A percentile compares a stretch with the other conserved stretches of the same genome.
Evolutionary conservation across 768 basidiomycete genomes (phyloP).

Genomic region (Rhodosporidiobolus odoratus): DNA sequence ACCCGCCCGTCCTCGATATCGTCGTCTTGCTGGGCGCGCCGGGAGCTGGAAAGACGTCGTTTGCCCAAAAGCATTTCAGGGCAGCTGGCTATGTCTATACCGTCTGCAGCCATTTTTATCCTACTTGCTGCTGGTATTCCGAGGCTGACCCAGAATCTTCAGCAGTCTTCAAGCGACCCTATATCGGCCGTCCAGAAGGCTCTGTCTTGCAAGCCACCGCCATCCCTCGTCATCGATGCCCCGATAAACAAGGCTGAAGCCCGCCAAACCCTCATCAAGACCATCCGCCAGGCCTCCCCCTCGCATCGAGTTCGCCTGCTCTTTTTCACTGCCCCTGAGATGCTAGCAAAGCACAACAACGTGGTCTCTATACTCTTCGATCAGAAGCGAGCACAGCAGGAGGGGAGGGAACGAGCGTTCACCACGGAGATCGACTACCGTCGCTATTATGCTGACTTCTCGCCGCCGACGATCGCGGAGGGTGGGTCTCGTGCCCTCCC

Average conservation of each 20-base stretch:
- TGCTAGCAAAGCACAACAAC: slow-evolving; percentile 88
- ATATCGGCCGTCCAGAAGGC: slow-evolving; percentile 52
- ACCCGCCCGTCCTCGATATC: background rate
- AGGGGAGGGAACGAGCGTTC: background rate
- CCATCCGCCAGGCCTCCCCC: slow-evolving; percentile 41
- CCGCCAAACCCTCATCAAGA: slow-evolving; percentile 62
- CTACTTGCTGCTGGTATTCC: no score
- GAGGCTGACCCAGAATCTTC: background rate
- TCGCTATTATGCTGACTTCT: slow-evolving; percentile 44
- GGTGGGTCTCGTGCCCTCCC: background rate
- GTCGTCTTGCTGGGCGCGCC: background rate
- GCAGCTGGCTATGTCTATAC: no score
- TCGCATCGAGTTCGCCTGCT: slow-evolving; percentile 56
- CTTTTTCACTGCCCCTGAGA: slow-evolving; percentile 63
- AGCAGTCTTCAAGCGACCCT: slow-evolving; percentile 58
- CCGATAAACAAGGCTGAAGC: slow-evolving; percentile 71
- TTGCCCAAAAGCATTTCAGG: no score
- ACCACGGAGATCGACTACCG: slow-evolving; percentile 33
- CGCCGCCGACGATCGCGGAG: slow-evolving; percentile 64
- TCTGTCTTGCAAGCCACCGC: background rate
- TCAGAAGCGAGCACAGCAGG: background rate
- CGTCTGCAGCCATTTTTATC: no score
- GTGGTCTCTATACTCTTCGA: slow-evolving; percentile 49
- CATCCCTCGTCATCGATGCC: slow-evolving; percentile 75
- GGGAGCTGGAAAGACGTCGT: no score